Conservation (phyloP, 257 asterid genomes). For the Solanum pinnatisectum region DNA sequence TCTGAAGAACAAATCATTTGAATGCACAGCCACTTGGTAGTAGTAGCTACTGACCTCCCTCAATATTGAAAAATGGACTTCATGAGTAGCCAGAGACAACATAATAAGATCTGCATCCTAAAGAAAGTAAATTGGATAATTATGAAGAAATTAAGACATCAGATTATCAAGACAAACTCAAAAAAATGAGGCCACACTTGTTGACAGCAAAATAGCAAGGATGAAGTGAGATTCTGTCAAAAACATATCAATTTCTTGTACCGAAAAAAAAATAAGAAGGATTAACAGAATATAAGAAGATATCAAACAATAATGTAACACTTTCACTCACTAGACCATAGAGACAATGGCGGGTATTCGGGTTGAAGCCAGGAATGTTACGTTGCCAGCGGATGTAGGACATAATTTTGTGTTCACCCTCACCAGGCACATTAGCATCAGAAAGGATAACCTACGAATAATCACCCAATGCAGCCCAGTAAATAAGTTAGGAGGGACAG, state of each 20-base stretch:
- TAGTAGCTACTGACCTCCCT: constrained; percentile 68
- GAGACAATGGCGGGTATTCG: constrained; percentile 89
- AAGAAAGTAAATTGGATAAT: constrained; percentile 1
- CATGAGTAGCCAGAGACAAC: constrained; percentile 95
- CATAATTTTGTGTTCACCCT: constrained; percentile 98
- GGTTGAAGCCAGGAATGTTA: constrained; percentile 83
- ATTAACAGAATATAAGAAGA: neutral
- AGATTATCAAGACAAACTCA: neutral
- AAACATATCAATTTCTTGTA: neutral
- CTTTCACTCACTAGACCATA: constrained; percentile 80
- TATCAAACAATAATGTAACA: neutral
- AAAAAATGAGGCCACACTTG: constrained; percentile 5
- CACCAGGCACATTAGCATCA: constrained; percentile 97
- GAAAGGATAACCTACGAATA: constrained; percentile 88
- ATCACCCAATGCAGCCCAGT: constrained; percentile 55
- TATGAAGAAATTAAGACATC: neutral
- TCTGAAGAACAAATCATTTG: neutral
- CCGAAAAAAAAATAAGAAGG: neutral
- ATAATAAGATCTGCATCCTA: constrained; percentile 97
- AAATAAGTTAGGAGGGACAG: constrained; percentile 30
- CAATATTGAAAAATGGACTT: constrained; percentile 82
- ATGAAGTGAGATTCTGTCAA: constrained; percentile 6
- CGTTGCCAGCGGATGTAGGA: constrained; percentile 89
- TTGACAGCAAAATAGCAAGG: constrained; percentile 1
- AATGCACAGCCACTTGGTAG: neutral